Conservation (phyloP, 495 filamentous ascomycete genomes). For the Penicillium odoratum region DNA sequence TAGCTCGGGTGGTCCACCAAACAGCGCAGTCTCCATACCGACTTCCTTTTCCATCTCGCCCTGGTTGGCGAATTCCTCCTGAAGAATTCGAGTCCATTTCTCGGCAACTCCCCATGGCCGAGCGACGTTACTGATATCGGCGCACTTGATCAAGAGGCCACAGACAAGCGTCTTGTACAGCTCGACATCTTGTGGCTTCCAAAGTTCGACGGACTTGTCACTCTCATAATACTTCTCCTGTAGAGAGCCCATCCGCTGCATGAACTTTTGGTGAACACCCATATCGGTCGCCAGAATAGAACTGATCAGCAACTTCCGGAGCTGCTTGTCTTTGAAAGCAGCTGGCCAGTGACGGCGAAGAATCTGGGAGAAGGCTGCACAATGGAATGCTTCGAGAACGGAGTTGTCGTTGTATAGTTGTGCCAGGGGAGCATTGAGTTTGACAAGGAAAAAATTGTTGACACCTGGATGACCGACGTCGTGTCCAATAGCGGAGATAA, state of each 20-base stretch:
- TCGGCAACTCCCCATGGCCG: conserved; percentile 78
- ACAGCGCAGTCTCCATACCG: conserved; percentile 79
- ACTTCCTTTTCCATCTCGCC: conserved; percentile 88
- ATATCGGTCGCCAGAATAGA: conserved; percentile 96
- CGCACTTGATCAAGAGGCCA: conserved; percentile 92
- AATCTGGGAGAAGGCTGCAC: conserved; percentile 95
- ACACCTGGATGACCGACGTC: conserved; percentile 98
- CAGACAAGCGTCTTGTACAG: conserved; percentile 78
- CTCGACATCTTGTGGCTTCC: conserved; percentile 68
- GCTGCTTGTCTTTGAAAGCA: conserved; percentile 68
- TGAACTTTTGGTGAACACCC: conserved; percentile 94
- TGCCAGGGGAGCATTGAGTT: conserved; percentile 90
- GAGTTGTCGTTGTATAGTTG: conserved; percentile 98
- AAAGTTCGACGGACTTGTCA: conserved; percentile 57
- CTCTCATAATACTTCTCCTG: conserved; percentile 72
- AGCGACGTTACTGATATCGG: conserved; percentile 97
- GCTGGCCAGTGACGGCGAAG: conserved; percentile 89
- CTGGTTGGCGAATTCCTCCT: conserved; percentile 92
- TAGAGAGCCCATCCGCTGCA: conserved; percentile 75
- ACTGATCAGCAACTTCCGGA: conserved; percentile 90
- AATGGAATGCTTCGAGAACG: conserved; percentile 96
- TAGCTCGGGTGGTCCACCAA: conserved; percentile 77
- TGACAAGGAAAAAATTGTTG: conserved; percentile 94
- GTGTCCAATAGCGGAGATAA: conserved; percentile 94
- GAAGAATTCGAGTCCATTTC: conserved; percentile 85